phyloP scores from a whole-genome alignment of 1,139 yeast genomes.

The Taphrina wiesneri region DNA sequence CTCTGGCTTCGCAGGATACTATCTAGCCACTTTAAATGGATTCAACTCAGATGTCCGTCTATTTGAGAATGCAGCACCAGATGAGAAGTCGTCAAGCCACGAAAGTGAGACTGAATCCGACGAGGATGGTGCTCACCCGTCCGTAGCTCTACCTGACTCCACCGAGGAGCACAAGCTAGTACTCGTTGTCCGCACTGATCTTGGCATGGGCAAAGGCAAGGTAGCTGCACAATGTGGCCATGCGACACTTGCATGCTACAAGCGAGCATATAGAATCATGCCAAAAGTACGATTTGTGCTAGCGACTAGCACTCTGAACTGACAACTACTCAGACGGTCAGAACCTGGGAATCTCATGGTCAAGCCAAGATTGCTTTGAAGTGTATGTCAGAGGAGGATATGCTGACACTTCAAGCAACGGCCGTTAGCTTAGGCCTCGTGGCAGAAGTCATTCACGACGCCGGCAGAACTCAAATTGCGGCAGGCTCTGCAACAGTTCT shows the following conservation, averaged over 20 bases:
- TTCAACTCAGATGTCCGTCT: background rate
- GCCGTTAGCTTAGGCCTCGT: conserved; percentile 81
- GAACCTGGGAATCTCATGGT: conserved; percentile 72
- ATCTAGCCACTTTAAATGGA: background rate
- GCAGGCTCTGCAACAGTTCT: conserved; percentile 93
- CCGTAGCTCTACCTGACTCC: background rate
- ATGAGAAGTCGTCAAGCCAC: background rate
- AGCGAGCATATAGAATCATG: conserved; percentile 56
- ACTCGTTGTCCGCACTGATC: conserved; percentile 79
- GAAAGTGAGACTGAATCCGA: background rate
- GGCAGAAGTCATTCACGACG: conserved; percentile 82
- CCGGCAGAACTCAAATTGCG: conserved; percentile 94
- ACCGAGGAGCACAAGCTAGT: conserved; percentile 55
- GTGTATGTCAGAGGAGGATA: conserved; percentile 66
- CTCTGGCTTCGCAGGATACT: conserved; percentile 5
- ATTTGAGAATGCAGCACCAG: background rate
- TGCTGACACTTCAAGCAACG: conserved; percentile 74
- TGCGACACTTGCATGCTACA: conserved; percentile 91
- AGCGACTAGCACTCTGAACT: background rate
- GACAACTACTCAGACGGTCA: conserved; percentile 53
- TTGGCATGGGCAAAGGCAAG: conserved; percentile 92
- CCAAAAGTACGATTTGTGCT: conserved; percentile 54
- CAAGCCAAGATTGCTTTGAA: conserved; percentile 95
- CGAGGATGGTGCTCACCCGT: conserved; percentile 11
- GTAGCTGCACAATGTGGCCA: conserved; percentile 96